Base-by-base conservation (phyloP, 2,329 filamentous ascomycete genomes). In the Aspergillus aculeatinus region DNA sequence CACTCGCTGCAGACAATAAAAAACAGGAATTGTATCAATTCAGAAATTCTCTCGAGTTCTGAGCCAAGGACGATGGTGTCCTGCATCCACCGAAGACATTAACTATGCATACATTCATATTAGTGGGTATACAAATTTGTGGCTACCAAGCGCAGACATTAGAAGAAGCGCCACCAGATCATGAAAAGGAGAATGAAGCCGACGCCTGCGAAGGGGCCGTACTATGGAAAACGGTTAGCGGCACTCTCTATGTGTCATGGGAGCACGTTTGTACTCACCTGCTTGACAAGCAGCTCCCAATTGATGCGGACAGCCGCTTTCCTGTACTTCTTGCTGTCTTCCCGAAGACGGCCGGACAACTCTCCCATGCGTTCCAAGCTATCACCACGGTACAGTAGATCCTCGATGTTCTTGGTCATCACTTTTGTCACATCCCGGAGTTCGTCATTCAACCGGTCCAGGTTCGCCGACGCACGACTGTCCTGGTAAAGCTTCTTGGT, bases 341-440 rank as follows among this genome's bases (percentile, higher is more conserved):
- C 95, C 64, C 91, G 83, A 74, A 99, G 78, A 63, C 94, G 83
- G 59, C 87, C 89, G 70, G 90, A 96, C 73, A 97, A 89, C 80
- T 98, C 94, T 63, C 95, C 94, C 95, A 99, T 99, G 71, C 92
- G 86, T 80, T 99, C 95, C 67, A 99, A 79, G 70, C 89, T 95
- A 75, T 99, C 95, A 29, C 95, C 95, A 63, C 96, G 84, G 76
- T 99, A 99, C 56, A 99, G 81, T 72, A 99, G 80, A 76, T 99
- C 95, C 82, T 99, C 95, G 68, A 99, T 98, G 77, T 99, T 99
- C 86, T 98, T 98, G 58, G 93, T 98, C 96, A 99, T 99, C 73
- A 99, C 93, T 80, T 97, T 93, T 1, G 95, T 98, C 58, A 99
- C 96, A 78, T 98, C 95, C 76, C 93, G 89, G 66, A 99, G 85